These are phyloP conservation scores for Corymbia calophylla DNA, from an alignment of 441 rosid species.

Conservation along the genomic window DNA sequence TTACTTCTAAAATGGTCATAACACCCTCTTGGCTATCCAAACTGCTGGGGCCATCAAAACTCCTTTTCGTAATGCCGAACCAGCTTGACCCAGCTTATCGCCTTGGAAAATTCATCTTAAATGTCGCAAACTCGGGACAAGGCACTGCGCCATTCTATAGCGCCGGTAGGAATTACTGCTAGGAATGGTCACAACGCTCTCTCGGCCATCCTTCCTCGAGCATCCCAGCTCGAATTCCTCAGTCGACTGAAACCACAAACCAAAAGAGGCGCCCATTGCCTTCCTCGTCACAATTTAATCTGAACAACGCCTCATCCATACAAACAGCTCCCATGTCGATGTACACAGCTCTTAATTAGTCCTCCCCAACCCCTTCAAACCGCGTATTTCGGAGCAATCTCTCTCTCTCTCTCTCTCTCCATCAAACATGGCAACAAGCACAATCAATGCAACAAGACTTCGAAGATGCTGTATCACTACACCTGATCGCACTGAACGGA, in stretches of 20 bases:
- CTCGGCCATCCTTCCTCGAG: background rate
- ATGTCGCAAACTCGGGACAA: background rate
- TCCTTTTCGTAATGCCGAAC: too few species aligned
- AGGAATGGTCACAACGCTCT: background rate
- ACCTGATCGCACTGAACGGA: background rate
- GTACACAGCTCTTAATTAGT: background rate
- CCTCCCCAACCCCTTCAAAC: background rate
- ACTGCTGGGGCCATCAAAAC: too few species aligned
- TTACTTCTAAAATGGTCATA: background rate
- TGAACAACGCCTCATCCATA: background rate
- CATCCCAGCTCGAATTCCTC: background rate
- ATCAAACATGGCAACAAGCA: background rate
- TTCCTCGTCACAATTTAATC: background rate
- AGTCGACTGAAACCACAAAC: background rate
- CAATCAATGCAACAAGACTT: background rate
- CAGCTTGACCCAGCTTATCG: too few species aligned
- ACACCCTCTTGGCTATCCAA: background rate
- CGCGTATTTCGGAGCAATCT: background rate
- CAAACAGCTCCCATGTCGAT: background rate
- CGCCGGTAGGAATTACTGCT: background rate
- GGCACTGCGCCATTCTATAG: background rate
- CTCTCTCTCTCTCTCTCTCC: background rate
- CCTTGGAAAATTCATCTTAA: background rate
- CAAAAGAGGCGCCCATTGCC: background rate
- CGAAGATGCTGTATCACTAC: background rate